Conservation (phyloP, 345 rosid species). For the Raphanus raphanistrum region DNA sequence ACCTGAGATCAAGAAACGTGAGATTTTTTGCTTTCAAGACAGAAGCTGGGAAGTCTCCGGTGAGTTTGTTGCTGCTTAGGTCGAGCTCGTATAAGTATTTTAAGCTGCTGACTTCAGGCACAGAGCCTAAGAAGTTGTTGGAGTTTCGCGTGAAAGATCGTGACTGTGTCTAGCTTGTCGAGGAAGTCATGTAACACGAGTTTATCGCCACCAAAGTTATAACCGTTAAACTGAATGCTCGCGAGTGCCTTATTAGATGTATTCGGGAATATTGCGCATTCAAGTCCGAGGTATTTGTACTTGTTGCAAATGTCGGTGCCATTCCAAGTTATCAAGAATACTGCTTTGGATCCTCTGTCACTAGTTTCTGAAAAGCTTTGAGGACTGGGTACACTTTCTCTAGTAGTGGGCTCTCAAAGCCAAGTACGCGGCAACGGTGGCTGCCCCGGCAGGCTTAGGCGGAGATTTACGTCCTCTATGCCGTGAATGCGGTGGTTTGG, state of each 20-base stretch:
- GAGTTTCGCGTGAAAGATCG: slow-evolving; percentile 85
- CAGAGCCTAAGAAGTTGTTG: slow-evolving; percentile 60
- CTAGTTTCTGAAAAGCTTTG: slow-evolving; percentile 51
- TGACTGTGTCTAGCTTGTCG: slow-evolving; percentile 56
- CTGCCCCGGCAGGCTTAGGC: neutral
- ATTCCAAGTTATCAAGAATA: slow-evolving; percentile 52
- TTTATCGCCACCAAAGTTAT: slow-evolving; percentile 51
- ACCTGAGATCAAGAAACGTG: slow-evolving; percentile 73
- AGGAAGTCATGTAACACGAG: slow-evolving; percentile 55
- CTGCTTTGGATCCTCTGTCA: slow-evolving; percentile 52
- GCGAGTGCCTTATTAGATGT: slow-evolving; percentile 56
- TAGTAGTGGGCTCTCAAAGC: neutral
- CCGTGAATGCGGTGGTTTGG: neutral
- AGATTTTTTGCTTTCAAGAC: slow-evolving; percentile 50
- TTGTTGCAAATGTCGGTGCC: slow-evolving; percentile 59
- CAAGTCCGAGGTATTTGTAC: slow-evolving; percentile 60
- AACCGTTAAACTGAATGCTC: slow-evolving; percentile 73
- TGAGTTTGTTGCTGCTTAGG: slow-evolving; percentile 69
- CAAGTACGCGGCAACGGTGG: neutral
- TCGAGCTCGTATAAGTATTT: slow-evolving; percentile 78
- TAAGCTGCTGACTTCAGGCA: slow-evolving; percentile 56
- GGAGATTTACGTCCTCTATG: neutral
- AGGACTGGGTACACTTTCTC: slow-evolving; percentile 45
- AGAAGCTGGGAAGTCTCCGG: slow-evolving; percentile 63
- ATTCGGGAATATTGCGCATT: slow-evolving; percentile 58